These are phyloP conservation scores for Apophysomyces sp. DNA, from an alignment of 371 early-diverging fungal genomes.

Conservation along the genomic window DNA sequence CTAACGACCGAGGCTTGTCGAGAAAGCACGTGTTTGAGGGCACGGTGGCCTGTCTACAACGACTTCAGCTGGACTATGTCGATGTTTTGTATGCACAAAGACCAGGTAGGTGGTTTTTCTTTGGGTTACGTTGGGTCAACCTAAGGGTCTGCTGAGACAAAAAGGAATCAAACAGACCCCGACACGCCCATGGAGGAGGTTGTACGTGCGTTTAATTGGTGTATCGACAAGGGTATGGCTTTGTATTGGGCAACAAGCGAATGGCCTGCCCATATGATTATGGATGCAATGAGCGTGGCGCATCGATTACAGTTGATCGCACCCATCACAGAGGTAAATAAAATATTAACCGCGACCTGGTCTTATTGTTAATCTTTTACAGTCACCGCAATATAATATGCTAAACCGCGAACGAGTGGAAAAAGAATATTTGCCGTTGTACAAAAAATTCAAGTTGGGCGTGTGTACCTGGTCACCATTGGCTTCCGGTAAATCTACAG, in stretches of 20 bases:
- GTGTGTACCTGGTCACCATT: slow-evolving; percentile 84
- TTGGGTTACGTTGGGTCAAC: neutral
- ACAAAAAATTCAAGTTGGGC: slow-evolving; percentile 70
- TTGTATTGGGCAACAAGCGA: slow-evolving; percentile 89
- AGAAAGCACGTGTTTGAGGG: slow-evolving; percentile 89
- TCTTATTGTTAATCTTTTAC: slow-evolving; percentile 30
- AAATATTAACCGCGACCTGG: neutral
- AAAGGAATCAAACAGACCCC: slow-evolving; percentile 39
- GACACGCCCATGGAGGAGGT: slow-evolving; percentile 81
- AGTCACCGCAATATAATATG: slow-evolving; percentile 90
- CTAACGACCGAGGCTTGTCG: slow-evolving; percentile 82
- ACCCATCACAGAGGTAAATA: slow-evolving; percentile 60
- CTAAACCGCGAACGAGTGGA: slow-evolving; percentile 80
- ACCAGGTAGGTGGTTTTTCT: slow-evolving; percentile 48
- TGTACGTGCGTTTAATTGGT: slow-evolving; percentile 85
- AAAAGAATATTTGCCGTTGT: slow-evolving; percentile 75
- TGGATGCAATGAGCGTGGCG: slow-evolving; percentile 77
- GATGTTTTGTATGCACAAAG: slow-evolving; percentile 85
- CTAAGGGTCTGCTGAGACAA: neutral
- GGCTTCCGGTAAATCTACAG: slow-evolving; percentile 53
- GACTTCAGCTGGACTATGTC: slow-evolving; percentile 79
- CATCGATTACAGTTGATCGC: slow-evolving; percentile 65
- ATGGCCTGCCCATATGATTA: slow-evolving; percentile 81
- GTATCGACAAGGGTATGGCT: slow-evolving; percentile 82
- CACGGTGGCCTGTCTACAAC: slow-evolving; percentile 69